Evolutionary conservation across 2,329 filamentous ascomycete genomes (phyloP), one percentile per base, ranked within the genome.

Genomic region (Botrytis pseudocinerea): DNA sequence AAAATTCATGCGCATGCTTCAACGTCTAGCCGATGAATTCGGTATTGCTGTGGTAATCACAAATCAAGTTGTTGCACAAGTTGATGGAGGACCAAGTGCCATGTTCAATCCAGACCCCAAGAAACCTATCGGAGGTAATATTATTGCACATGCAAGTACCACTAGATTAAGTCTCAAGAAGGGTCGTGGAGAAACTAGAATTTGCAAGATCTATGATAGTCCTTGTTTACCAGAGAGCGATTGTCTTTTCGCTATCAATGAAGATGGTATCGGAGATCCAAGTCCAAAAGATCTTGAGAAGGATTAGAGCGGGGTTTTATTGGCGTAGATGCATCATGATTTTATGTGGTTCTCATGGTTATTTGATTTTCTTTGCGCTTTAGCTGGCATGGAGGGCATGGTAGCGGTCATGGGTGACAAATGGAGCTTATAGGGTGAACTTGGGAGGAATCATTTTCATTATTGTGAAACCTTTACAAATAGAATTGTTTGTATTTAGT

Each of bases 91-190:
- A 4, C 95, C 95, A 44, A 95, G 92, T 80, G 91, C 95, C 75
- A 99, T 99, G 96, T 99, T 97, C 86, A 99, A 99, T 78, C 96
- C 97, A 0, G 97, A 99, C 80, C 96, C 96, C 12, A 99, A 99
- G 88, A 99, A 99, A 83, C 96, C 96, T 0, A 98, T 99, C 81
- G 96, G 96, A 78, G 96, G 96, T 76, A 98, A 99, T 83, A 99
- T 99, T 77, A 98, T 99, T 81, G 96, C 97, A 4, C 96, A 99
- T 82, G 95, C 96, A 70, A 97, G 94, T 80, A 99, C 96, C 1
- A 99, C 96, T 2, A 88, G 96, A 80, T 88, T 99, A 78, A 98
- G 94, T 80, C 83, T 99, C 81, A 98, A 97, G 85, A 99, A 99
- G 83, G 97, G 96, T 2, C 88, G 96, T 72, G 96, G 89, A 44